Evolutionary conservation across 345 rosid genomes (phyloP), one percentile per base, ranked within the genome.

Genomic region (Linum trigynum): DNA sequence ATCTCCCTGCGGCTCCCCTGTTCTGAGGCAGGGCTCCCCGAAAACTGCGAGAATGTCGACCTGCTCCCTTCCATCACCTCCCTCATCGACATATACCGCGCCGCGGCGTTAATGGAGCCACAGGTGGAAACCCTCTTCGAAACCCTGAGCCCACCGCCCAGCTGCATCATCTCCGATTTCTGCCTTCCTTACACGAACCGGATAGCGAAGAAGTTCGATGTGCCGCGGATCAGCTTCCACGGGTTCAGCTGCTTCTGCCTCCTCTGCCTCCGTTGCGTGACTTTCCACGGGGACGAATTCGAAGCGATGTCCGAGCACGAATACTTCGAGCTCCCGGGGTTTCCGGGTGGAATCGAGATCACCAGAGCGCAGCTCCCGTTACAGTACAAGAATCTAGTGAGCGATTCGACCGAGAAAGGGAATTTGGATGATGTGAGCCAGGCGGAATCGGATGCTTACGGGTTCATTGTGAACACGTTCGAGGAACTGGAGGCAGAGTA

Each of bases 401-500:
- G 32, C 32, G 32, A 23, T 23, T 23, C 32, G 32, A 23, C 32
- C 32, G 1, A 23, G 1, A 1, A 23, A 23, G 32, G 36, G 60
- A 11, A 16, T 8, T 17, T 5, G 38, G 60, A 17, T 16, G 60
- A n/a, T 3, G 17, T 57, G 36, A 16, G 7, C 7, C 2, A 16
- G 17, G 60, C 60, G 7, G 60, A 57, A 2, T 17, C 38, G 11
- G 60, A 23, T 57, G 35, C 60, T 2, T 57, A 57, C 32, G 60
- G 60, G 35, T 32, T 57, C 10, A 36, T 57, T 57, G 38, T 57
- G 7, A 57, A 57, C 38, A 57, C 35, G 35, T 57, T 57, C 38
- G 37, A 57, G 37, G 60, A 57, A 36, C 60, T 57, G 60, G 60
- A 57, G 60, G 37, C 60, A 57, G 38, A 23, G 60, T 57, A 17